A percentile compares a stretch with the other conserved stretches of the same genome.
Conservation (phyloP, 441 rosid genomes). For the Kokia cookei region DNA sequence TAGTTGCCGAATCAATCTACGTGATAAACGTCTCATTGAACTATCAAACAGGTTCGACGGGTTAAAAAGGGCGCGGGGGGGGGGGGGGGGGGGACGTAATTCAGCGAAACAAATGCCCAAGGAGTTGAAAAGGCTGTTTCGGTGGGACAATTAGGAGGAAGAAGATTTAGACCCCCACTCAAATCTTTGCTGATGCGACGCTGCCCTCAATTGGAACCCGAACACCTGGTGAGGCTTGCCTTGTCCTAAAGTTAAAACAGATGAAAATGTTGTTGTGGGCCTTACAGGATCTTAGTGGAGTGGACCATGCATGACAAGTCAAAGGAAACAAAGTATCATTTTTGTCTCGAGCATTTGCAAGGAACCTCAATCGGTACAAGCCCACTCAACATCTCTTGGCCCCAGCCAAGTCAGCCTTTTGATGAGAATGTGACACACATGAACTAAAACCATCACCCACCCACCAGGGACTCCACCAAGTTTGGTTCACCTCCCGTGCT, state of each 20-base stretch:
- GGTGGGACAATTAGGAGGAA: no score
- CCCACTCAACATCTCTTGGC: constrained; percentile 21
- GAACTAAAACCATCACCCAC: constrained; percentile 7
- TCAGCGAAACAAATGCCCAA: no score
- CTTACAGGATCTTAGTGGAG: constrained; percentile 9
- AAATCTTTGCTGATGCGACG: background rate
- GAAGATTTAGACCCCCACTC: background rate
- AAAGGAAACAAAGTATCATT: background rate
- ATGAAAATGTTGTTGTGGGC: background rate
- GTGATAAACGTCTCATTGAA: no score
- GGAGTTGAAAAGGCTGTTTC: no score
- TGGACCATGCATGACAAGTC: constrained; percentile 11
- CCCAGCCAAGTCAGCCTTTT: constrained; percentile 4
- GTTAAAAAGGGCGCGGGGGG: no score
- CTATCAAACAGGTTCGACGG: no score
- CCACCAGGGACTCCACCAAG: background rate
- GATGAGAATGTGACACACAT: background rate
- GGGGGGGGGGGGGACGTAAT: no score
- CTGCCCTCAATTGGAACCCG: background rate
- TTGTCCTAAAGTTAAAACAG: background rate
- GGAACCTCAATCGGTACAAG: constrained; percentile 6
- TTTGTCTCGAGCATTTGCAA: constrained; percentile 5
- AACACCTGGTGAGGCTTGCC: background rate
- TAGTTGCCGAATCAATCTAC: no score
- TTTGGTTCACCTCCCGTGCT: constrained; percentile 3